Percentiles rank a stretch among this genome's conserved stretches.
Conservation (phyloP, 805 yeast species). For the Barnettozyma sp. region DNA sequence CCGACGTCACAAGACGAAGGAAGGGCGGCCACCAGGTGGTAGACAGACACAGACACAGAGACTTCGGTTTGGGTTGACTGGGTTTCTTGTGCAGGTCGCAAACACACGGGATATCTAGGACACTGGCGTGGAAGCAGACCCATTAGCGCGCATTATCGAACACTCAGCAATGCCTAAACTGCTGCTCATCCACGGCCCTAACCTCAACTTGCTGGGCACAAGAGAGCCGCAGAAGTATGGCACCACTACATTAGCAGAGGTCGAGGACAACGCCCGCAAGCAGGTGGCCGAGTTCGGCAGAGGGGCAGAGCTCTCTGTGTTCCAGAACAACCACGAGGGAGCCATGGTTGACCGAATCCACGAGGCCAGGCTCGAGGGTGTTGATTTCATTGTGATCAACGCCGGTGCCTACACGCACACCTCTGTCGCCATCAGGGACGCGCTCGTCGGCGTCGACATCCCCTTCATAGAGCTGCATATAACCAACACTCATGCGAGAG, state of each 20-base stretch:
- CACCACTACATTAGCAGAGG: conserved; percentile 36
- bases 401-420: conserved; percentile 51
- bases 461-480: conserved; percentile 46
- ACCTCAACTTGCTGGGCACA: conserved; percentile 41
- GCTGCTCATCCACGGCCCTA: conserved; percentile 44
- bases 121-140: too few species aligned
- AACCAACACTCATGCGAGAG: conserved; percentile 46
- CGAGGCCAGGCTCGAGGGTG: conserved; percentile 31
- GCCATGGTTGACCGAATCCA: conserved; percentile 41
- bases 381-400: conserved; percentile 40
- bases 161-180: conserved; percentile 26
- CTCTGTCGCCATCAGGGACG: conserved; percentile 44
- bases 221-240: conserved; percentile 48
- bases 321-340: conserved; percentile 42
- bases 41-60: too few species aligned
- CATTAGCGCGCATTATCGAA: too few species aligned
- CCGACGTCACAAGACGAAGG: too few species aligned
- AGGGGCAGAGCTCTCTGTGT: conserved; percentile 29
- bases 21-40: too few species aligned
- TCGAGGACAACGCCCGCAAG: conserved; percentile 33
- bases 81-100: too few species aligned
- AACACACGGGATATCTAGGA: too few species aligned
- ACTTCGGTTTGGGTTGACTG: too few species aligned
- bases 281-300: conserved; percentile 21
- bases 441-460: conserved; percentile 40